Base-by-base conservation (phyloP, 1,139 yeast genomes). In the Suhomyces maxii region DNA sequence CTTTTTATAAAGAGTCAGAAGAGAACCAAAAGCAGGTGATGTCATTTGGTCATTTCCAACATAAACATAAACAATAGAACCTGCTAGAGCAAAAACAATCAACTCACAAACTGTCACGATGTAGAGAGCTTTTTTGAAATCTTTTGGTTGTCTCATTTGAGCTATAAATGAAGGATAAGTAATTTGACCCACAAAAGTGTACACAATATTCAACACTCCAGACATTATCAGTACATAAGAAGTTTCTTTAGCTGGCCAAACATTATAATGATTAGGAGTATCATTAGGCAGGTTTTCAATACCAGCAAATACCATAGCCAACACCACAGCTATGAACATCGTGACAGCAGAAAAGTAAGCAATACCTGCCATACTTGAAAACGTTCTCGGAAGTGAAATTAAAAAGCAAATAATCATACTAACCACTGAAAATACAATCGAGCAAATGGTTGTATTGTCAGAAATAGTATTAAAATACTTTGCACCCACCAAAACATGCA, bases 161-260 rank as follows among this genome's bases (percentile, higher is more conserved):
- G 80, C 69, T 50, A 82, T 81, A 59, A 82, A 80, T 12, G 83
- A 79, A 0, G 86, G 86, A 53, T 80, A 80, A 3, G 83, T 78
- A 57, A 81, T 77, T 61, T 82, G 86, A 4, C 86, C 86, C 31
- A 80, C 85, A 62, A 82, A 80, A 1, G 85, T 80, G 61, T 80
- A 82, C 31, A 79, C 80, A 52, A 82, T 81, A 61, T 82, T 82
- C 55, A 82, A 68, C 51, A 76, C 70, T 0, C 86, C 86, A 37
- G 73, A 64, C 84, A 80, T 79, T 6, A 71, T 84, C 28, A 64
- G 58, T n/a, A 79, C 83, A 51, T 70, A 81, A 7, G 77, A 68
- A 23, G 83, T 78, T 4, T 81, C 84, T 47, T 68, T 50, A 13
- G 51, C 69, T 1, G 84, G 82, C 78, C 81, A 78, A 28, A 77